These are phyloP conservation scores for Sungouiozyma intestinalis DNA, from an alignment of 805 yeast genomes.

Conservation along the genomic window DNA sequence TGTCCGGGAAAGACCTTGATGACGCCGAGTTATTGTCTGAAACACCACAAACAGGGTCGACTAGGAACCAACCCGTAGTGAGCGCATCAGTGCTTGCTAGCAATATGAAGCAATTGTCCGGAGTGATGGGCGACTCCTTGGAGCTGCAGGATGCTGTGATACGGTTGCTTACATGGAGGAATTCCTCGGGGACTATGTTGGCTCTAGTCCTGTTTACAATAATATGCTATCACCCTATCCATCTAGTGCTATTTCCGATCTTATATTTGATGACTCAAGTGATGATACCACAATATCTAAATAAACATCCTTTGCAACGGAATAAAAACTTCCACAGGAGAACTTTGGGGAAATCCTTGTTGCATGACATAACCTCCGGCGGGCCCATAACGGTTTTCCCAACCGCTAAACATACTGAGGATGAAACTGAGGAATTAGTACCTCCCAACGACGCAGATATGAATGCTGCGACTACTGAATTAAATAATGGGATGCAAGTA, in stretches of 20 bases:
- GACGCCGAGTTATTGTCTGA: too few species aligned
- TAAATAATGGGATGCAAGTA: slow-evolving; percentile 30
- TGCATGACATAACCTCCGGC: slow-evolving; percentile 29
- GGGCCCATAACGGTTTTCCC: slow-evolving; percentile 8
- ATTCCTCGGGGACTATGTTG: slow-evolving; percentile 59
- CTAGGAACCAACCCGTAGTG: slow-evolving; percentile 38
- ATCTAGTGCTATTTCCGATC: slow-evolving; percentile 55
- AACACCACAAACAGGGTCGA: slow-evolving; percentile 29
- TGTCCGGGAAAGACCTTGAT: neutral
- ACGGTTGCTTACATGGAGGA: slow-evolving; percentile 61
- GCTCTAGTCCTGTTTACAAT: slow-evolving; percentile 50
- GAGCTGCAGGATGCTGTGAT: slow-evolving; percentile 51
- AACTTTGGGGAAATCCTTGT: slow-evolving; percentile 42
- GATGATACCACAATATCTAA: slow-evolving; percentile 59
- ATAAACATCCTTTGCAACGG: slow-evolving; percentile 52
- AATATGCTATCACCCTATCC: slow-evolving; percentile 61
- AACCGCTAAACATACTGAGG: neutral
- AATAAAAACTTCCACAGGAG: slow-evolving; percentile 35
- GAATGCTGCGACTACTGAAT: slow-evolving; percentile 1
- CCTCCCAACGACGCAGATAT: neutral
- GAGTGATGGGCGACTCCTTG: slow-evolving; percentile 46
- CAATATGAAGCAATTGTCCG: slow-evolving; percentile 48
- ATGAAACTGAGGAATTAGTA: neutral
- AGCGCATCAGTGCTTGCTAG: slow-evolving; percentile 43
- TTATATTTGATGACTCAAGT: slow-evolving; percentile 43